Conservation (phyloP, 345 rosid genomes). For the Psidium guajava region DNA sequence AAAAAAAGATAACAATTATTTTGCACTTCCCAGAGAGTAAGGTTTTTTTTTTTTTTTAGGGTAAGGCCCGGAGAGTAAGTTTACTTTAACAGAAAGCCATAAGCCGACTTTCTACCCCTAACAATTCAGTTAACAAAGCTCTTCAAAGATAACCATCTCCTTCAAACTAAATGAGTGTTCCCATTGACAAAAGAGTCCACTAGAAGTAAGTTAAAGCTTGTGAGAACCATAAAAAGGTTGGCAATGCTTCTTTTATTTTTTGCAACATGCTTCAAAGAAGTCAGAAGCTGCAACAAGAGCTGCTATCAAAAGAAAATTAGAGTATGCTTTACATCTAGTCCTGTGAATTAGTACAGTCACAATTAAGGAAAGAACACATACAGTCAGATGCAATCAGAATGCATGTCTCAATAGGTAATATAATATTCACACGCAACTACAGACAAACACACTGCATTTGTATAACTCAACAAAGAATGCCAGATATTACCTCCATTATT, state of each 20-base stretch:
- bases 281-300: neutral
- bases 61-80: neutral
- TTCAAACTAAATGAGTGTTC: neutral
- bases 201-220: neutral
- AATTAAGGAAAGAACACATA: neutral
- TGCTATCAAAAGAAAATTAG: neutral
- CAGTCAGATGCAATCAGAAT: neutral
- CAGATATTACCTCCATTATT: conserved; percentile 61
- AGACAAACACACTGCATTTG: neutral
- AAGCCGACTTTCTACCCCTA: neutral
- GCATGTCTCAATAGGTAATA: neutral
- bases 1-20: neutral
- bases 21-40: neutral
- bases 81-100: neutral
- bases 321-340: neutral
- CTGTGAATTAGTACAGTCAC: neutral
- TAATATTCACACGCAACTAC: neutral
- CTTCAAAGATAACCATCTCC: neutral
- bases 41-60: too few relatives aligned
- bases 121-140: neutral
- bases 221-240: neutral
- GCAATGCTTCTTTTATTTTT: neutral
- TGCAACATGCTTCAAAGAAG: neutral
- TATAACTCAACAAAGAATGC: neutral
- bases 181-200: neutral